Conservation (phyloP, 805 yeast species). For the Candida silvatica region DNA sequence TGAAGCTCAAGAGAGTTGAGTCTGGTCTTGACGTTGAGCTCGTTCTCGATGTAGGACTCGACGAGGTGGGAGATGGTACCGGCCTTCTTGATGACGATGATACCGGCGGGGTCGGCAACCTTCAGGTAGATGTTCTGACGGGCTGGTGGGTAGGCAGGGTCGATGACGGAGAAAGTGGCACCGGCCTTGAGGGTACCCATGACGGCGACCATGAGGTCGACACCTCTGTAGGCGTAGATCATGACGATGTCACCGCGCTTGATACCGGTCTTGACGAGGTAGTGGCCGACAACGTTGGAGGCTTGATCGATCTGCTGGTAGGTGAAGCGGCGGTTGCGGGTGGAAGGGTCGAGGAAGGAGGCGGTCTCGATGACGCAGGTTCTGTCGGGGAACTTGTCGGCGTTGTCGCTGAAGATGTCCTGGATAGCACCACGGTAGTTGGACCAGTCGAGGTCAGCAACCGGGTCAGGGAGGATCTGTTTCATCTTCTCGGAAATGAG, state of each 20-base stretch:
- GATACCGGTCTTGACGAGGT: slow-evolving; percentile 73
- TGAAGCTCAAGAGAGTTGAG: slow-evolving; percentile 72
- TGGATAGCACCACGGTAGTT: slow-evolving; percentile 93
- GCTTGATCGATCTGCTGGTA: slow-evolving; percentile 88
- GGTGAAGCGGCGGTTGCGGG: slow-evolving; percentile 63
- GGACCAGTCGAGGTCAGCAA: slow-evolving; percentile 79
- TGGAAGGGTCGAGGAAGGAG: slow-evolving; percentile 44
- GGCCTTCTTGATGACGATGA: slow-evolving; percentile 85
- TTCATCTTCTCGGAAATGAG: slow-evolving; percentile 63
- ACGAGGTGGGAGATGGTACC: slow-evolving; percentile 75
- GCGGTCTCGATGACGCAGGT: slow-evolving; percentile 91
- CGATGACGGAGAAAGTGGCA: slow-evolving; percentile 96
- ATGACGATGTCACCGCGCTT: slow-evolving; percentile 90
- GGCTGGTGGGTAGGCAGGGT: slow-evolving; percentile 98
- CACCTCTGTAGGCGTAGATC: slow-evolving; percentile 97
- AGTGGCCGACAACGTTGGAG: slow-evolving; percentile 88
- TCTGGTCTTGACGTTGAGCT: slow-evolving; percentile 62
- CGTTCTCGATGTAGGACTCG: slow-evolving; percentile 63
- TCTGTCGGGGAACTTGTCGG: slow-evolving; percentile 75
- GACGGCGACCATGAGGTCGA: slow-evolving; percentile 92
- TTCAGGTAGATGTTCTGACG: slow-evolving; percentile 89
- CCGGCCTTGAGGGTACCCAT: slow-evolving; percentile 98
- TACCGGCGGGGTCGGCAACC: slow-evolving; percentile 89
- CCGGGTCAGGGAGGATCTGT: slow-evolving; percentile 75
- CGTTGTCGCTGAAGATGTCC: slow-evolving; percentile 86